Evolutionary conservation across 2,329 filamentous ascomycete species (phyloP), one percentile per base, ranked within the genome.

Genomic region (Pyrenophora teres): DNA sequence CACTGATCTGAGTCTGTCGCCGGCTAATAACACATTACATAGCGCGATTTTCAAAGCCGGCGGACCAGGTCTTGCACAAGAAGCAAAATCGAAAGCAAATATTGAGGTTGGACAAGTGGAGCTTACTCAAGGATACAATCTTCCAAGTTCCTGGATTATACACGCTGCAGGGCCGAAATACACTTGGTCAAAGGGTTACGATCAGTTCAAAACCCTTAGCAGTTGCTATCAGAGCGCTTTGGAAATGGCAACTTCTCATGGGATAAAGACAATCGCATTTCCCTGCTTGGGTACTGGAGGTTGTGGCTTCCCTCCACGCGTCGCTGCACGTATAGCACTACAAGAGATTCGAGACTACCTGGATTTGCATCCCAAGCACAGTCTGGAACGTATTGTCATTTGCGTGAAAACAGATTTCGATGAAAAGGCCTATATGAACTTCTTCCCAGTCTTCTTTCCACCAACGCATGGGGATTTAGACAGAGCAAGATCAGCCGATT

Each of bases 211-310:
- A 18, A 33, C 63, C 10, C 64, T 74, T 12, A 63, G 62, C 1
- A 62, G 65, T 21, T 72, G 70, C 52, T 74, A 74, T 43, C 63
- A 63, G 6, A 64, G 49, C 44, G 56, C 56, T 13, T 54, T 74
- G 12, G 58, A 51, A 21, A 46, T 62, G 13, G 70, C 69, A 4
- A 50, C 54, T 6, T 43, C 56, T 2, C 40, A 61, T 12, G 46
- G 54, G 1, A 40, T 72, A 36, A 68, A 65, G 31, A 70, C 63
- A 1, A 53, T 74, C 10, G 72, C 69, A 0, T 73, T 74, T 48
- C 71, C 71, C 18, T 68, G 65, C 37, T 36, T 74, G 2, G 68
- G 63, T 13, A 59, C 64, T 8, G 70, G 71, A 9, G 69, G 69
- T 5, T 61, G 60, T 32, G 67, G 65, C 0, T 71, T 72, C 38